These are phyloP conservation scores for Edaphochlamys debaryana DNA, from an alignment of 139 green algal genomes.

Conservation along the genomic window DNA sequence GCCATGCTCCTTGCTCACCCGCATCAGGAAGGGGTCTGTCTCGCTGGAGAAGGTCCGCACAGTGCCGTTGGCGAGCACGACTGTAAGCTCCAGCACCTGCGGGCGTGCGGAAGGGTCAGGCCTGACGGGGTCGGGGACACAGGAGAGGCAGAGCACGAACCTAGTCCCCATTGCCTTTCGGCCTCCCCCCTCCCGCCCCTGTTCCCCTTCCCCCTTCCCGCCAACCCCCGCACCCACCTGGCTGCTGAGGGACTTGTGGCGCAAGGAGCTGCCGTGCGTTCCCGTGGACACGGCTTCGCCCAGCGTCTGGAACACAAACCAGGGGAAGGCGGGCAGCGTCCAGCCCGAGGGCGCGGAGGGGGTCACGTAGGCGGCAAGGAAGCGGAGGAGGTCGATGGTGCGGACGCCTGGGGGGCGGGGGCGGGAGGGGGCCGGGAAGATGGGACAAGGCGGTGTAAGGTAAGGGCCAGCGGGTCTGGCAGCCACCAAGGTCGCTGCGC, in stretches of 20 bases:
- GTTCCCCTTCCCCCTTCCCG: no score
- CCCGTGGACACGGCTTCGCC: slow-evolving; percentile 86
- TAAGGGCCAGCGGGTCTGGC: no score
- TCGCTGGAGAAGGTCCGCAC: slow-evolving; percentile 62
- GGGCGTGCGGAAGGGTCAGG: no score
- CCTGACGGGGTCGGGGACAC: no score
- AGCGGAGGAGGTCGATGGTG: slow-evolving; percentile 80
- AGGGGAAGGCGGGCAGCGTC: slow-evolving; percentile 79
- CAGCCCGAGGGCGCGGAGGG: slow-evolving; percentile 68
- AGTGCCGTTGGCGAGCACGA: slow-evolving; percentile 85
- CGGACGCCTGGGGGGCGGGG: slow-evolving; percentile 37
- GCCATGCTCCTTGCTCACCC: slow-evolving; percentile 30
- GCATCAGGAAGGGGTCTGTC: slow-evolving; percentile 68
- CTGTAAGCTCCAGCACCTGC: slow-evolving; percentile 61
- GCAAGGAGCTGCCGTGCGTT: slow-evolving; percentile 81
- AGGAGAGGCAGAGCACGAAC: no score
- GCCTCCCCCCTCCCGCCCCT: no score
- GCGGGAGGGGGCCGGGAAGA: no score
- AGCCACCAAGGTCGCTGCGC: no score
- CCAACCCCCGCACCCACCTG: slow-evolving; percentile 65
- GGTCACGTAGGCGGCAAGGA: slow-evolving; percentile 81
- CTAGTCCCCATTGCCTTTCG: no score
- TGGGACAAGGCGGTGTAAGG: no score
- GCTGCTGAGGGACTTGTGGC: slow-evolving; percentile 68
- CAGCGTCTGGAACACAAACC: slow-evolving; percentile 83